Evolutionary conservation across 768 basidiomycete genomes (phyloP).

Genomic region (Aureoboletus auriporus): DNA sequence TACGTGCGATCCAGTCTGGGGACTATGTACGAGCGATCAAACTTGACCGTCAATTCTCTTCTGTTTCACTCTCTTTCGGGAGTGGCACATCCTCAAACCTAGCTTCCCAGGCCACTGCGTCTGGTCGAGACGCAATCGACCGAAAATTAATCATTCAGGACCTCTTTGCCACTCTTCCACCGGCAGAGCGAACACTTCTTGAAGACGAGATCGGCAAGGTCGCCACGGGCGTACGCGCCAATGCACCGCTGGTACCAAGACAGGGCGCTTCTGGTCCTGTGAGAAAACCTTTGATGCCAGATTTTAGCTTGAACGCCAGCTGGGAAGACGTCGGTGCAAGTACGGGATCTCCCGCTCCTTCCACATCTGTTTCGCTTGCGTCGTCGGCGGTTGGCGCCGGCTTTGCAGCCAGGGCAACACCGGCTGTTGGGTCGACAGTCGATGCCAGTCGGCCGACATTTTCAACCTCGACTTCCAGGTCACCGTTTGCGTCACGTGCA

Average conservation of each 20-base stretch:
- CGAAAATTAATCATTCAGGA: slow-evolving; percentile 70
- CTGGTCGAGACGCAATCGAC: slow-evolving; percentile 32
- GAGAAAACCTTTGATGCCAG: slow-evolving; percentile 23
- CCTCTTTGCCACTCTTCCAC: slow-evolving; percentile 58
- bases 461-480: background rate
- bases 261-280: slow-evolving; percentile 10
- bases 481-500: slow-evolving; percentile 8
- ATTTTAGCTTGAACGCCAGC: slow-evolving; percentile 48
- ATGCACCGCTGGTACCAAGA: background rate
- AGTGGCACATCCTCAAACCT: slow-evolving; percentile 4
- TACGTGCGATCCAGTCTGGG: slow-evolving; percentile 71
- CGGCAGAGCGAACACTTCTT: slow-evolving; percentile 57
- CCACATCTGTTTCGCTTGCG: slow-evolving; percentile 6
- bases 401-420: slow-evolving; percentile 5
- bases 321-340: slow-evolving; percentile 55
- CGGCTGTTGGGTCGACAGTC: background rate
- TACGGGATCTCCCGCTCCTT: slow-evolving; percentile 6
- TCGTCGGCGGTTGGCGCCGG: slow-evolving; percentile 3
- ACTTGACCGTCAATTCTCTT: slow-evolving; percentile 61
- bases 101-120: slow-evolving; percentile 23
- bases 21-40: slow-evolving; percentile 70
- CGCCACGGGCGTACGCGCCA: slow-evolving; percentile 20
- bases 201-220: slow-evolving; percentile 53
- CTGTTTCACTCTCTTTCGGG: slow-evolving; percentile 32
- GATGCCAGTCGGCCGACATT: background rate